These are phyloP conservation scores for Talaromyces funiculosus DNA, from an alignment of 2,329 filamentous ascomycete genomes.

Conservation along the genomic window DNA sequence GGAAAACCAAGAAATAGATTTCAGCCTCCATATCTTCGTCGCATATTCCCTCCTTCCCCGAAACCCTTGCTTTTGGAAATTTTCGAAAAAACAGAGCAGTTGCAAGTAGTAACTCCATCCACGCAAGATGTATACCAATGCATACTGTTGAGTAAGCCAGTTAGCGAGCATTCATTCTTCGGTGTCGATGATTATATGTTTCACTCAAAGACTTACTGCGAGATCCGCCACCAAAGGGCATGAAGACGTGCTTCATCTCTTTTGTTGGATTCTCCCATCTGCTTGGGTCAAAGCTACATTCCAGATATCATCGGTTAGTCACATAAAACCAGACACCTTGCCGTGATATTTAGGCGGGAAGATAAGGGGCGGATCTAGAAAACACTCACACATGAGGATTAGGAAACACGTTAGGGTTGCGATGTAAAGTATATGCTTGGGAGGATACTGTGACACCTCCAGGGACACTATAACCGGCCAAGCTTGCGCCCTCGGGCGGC, in stretches of 20 bases:
- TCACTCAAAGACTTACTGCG: slow-evolving; percentile 33
- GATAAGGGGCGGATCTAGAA: background rate
- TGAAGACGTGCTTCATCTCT: slow-evolving; percentile 51
- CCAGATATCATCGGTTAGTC: background rate
- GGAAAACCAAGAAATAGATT: slow-evolving; percentile 41
- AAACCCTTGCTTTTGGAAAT: slow-evolving; percentile 3
- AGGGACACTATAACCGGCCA: slow-evolving; percentile 42
- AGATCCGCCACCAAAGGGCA: slow-evolving; percentile 62
- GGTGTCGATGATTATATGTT: background rate
- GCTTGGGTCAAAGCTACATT: slow-evolving; percentile 41
- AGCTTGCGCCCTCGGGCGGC: slow-evolving; percentile 39
- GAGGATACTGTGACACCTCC: slow-evolving; percentile 49
- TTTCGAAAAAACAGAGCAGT: slow-evolving; percentile 46
- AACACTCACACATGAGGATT: background rate
- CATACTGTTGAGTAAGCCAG: slow-evolving; percentile 40
- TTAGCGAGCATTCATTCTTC: background rate
- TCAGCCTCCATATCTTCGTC: slow-evolving; percentile 38
- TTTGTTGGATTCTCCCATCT: slow-evolving; percentile 42
- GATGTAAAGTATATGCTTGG: slow-evolving; percentile 50
- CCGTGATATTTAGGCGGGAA: background rate
- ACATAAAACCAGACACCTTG: slow-evolving; percentile 26
- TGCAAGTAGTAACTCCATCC: slow-evolving; percentile 50
- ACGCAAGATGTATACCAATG: slow-evolving; percentile 61
- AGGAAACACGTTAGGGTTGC: slow-evolving; percentile 36
- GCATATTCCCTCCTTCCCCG: slow-evolving; percentile 12